phyloP scores from a whole-genome alignment of 164 flowering plant genomes.

The Magnolia changhungtana region DNA sequence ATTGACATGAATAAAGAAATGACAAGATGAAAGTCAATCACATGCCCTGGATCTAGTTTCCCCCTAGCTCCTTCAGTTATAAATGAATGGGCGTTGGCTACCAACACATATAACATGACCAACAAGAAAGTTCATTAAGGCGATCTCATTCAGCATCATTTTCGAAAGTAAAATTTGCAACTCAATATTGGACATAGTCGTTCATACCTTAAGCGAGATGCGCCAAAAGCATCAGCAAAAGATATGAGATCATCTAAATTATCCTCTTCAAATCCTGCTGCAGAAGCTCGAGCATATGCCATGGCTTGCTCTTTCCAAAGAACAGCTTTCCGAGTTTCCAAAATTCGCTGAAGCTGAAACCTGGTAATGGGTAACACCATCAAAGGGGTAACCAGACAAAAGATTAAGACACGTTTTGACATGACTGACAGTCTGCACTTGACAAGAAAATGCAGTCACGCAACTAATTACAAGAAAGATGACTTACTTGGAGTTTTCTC shows the following conservation, averaged over 20 bases:
- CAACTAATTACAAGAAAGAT: constrained; percentile 8
- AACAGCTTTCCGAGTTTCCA: constrained; percentile 70
- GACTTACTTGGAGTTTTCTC: constrained; percentile 78
- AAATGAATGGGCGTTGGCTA: no score
- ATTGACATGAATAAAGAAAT: no score
- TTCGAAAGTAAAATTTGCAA: no score
- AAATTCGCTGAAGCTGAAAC: constrained; percentile 66
- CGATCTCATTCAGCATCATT: neutral
- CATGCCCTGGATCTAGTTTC: no score
- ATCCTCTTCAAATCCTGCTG: constrained; percentile 72
- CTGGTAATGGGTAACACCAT: constrained; percentile 33
- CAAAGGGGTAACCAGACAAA: constrained; percentile 11
- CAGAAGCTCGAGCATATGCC: constrained; percentile 90
- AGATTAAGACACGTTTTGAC: constrained; percentile 1
- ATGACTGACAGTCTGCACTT: neutral
- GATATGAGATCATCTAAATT: constrained; percentile 57
- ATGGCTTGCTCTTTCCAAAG: constrained; percentile 88
- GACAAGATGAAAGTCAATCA: no score
- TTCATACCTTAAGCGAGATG: constrained; percentile 76
- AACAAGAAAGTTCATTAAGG: neutral
- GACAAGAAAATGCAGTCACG: neutral
- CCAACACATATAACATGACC: neutral
- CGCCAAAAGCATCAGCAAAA: constrained; percentile 86
- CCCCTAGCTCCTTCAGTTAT: no score
- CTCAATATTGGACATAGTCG: neutral